Conservation (phyloP, 169 alveolate species). For the Plasmodium chabaudi region DNA sequence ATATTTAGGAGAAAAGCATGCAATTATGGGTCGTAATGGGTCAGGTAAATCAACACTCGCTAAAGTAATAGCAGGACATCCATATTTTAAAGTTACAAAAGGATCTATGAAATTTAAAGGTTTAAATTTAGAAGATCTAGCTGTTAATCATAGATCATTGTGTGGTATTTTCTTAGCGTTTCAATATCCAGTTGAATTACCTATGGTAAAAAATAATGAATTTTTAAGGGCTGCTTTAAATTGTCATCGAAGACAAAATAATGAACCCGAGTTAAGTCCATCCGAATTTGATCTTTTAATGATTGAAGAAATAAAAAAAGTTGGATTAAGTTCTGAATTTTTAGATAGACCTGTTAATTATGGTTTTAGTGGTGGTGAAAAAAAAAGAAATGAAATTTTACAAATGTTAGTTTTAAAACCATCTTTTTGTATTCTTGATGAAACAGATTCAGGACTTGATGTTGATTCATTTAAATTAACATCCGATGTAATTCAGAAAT, state of each 20-base stretch:
- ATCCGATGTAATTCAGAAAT: slow-evolving; percentile 73
- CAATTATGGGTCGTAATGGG: slow-evolving; percentile 84
- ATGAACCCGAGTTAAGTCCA: slow-evolving; percentile 76
- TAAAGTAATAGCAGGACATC: slow-evolving; percentile 82
- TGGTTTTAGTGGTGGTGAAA: slow-evolving; percentile 85
- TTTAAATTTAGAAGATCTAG: slow-evolving; percentile 74
- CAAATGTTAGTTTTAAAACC: slow-evolving; percentile 82
- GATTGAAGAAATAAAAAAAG: slow-evolving; percentile 76
- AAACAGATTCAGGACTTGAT: slow-evolving; percentile 84
- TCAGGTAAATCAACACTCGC: slow-evolving; percentile 82
- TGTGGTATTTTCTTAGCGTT: slow-evolving; percentile 82
- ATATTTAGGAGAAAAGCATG: slow-evolving; percentile 77
- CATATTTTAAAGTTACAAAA: slow-evolving; percentile 77
- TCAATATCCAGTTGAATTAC: slow-evolving; percentile 83
- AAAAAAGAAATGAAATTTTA: slow-evolving; percentile 82
- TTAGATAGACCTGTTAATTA: slow-evolving; percentile 81
- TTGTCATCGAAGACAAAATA: slow-evolving; percentile 73
- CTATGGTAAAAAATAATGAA: slow-evolving; percentile 79
- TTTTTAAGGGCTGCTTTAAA: slow-evolving; percentile 78
- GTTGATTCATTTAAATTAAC: slow-evolving; percentile 81
- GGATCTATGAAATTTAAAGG: slow-evolving; percentile 79
- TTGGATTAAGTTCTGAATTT: slow-evolving; percentile 76
- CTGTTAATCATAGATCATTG: slow-evolving; percentile 79
- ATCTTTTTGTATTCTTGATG: slow-evolving; percentile 79
- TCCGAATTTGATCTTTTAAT: slow-evolving; percentile 74